A percentile compares a stretch with the other conserved stretches of the same genome.
Evolutionary conservation across 441 rosid genomes (phyloP).

Genomic region (Pelargonium cotyledonis): DNA sequence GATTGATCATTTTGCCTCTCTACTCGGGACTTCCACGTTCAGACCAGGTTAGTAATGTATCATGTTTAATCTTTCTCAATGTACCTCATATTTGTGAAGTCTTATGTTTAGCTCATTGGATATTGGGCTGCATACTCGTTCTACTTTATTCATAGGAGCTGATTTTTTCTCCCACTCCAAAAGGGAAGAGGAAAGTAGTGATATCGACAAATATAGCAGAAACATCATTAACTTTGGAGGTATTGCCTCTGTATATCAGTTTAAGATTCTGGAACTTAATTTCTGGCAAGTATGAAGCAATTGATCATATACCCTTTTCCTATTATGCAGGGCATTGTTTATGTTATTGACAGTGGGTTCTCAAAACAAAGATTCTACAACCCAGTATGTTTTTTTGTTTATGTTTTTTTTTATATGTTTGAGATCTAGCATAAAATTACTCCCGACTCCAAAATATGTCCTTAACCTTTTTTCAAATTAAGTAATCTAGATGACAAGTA

Average conservation of each 20-base stretch:
- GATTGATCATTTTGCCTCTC: slow-evolving; percentile 68
- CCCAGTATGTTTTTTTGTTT: slow-evolving; percentile 47
- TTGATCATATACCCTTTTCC: slow-evolving; percentile 20
- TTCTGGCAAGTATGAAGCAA: slow-evolving; percentile 9
- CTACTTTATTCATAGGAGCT: slow-evolving; percentile 45
- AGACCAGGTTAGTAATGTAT: slow-evolving; percentile 53
- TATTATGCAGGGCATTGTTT: slow-evolving; percentile 70
- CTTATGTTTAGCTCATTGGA: slow-evolving; percentile 12
- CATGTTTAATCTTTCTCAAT: background rate
- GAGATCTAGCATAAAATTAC: background rate
- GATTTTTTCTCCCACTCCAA: slow-evolving; percentile 80
- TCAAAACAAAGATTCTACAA: slow-evolving; percentile 92
- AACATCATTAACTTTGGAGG: slow-evolving; percentile 95
- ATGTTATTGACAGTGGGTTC: slow-evolving; percentile 94
- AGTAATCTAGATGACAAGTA: background rate
- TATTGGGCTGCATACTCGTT: slow-evolving; percentile 11
- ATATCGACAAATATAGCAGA: slow-evolving; percentile 91
- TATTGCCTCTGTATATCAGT: slow-evolving; percentile 18
- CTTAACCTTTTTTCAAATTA: background rate
- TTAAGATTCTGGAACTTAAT: slow-evolving; percentile 6
- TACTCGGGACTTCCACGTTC: slow-evolving; percentile 84
- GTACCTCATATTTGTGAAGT: slow-evolving; percentile 10
- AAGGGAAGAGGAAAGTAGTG: slow-evolving; percentile 89
- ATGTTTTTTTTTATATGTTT: slow-evolving; percentile 4
- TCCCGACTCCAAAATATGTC: slow-evolving; percentile 1